A percentile compares a stretch with the other conserved stretches of the same genome.
Evolutionary conservation across 139 green algal species (phyloP).

Genomic region (Chlorella sp.): DNA sequence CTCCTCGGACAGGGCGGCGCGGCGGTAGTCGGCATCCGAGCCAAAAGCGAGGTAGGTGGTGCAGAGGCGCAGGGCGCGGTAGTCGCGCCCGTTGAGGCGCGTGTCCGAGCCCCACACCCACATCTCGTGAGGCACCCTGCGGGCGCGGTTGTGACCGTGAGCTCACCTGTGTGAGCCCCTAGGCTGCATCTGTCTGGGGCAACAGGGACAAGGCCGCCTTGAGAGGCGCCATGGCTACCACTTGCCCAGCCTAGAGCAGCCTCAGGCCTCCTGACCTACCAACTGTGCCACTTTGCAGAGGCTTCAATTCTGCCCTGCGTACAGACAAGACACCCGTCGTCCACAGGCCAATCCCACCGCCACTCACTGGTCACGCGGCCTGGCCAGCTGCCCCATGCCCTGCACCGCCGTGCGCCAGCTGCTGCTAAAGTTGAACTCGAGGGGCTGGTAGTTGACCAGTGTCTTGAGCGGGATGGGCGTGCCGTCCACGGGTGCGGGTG

Average conservation of each 20-base stretch:
- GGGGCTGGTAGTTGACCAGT: neutral
- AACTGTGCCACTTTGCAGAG: too few relatives aligned
- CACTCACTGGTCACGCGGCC: neutral
- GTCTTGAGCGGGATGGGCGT: constrained; percentile 2
- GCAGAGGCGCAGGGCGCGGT: constrained; percentile 8
- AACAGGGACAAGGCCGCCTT: too few relatives aligned
- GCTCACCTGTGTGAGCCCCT: too few relatives aligned
- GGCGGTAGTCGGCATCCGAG: neutral
- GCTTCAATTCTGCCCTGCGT: too few relatives aligned
- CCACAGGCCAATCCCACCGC: too few relatives aligned
- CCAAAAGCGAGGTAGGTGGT: neutral
- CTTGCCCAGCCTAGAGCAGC: too few relatives aligned
- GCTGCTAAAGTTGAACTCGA: constrained; percentile 1
- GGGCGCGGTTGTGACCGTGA: too few relatives aligned
- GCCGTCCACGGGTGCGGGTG: neutral
- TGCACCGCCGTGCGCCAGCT: neutral
- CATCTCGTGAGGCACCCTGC: constrained; percentile 6
- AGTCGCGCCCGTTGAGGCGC: neutral
- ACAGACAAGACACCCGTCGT: neutral
- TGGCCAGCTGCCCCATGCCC: neutral
- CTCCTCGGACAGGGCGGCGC: neutral
- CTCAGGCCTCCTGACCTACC: too few relatives aligned
- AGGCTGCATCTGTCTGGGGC: too few relatives aligned
- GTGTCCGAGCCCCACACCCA: neutral
- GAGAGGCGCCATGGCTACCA: too few relatives aligned